A percentile compares a stretch with the other conserved stretches of the same genome.
These are phyloP conservation scores for Xylaria multiplex DNA, from an alignment of 2,329 filamentous ascomycete genomes.

Conservation along the genomic window DNA sequence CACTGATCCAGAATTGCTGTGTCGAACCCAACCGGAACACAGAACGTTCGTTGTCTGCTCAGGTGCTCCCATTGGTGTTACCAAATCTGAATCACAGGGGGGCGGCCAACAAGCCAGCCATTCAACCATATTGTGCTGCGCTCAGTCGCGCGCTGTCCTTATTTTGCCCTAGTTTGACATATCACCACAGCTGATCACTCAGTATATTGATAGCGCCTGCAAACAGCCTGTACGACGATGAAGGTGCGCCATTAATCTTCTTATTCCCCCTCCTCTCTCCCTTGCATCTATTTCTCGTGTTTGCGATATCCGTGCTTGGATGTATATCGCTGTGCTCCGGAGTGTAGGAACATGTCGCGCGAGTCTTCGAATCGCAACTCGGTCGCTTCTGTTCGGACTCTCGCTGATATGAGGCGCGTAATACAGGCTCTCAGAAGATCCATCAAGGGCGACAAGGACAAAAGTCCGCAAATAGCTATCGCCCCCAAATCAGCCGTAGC, in stretches of 20 bases:
- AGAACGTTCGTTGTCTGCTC: slow-evolving; percentile 37
- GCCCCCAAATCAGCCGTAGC: slow-evolving; percentile 86
- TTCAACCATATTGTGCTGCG: slow-evolving; percentile 38
- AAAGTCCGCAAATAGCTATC: slow-evolving; percentile 78
- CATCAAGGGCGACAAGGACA: slow-evolving; percentile 87
- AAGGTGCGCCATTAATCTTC: slow-evolving; percentile 50
- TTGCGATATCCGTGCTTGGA: slow-evolving; percentile 34
- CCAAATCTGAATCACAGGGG: slow-evolving; percentile 43
- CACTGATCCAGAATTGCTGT: slow-evolving; percentile 48
- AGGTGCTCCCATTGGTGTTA: slow-evolving; percentile 44
- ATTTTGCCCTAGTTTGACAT: slow-evolving; percentile 36
- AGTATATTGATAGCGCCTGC: slow-evolving; percentile 41
- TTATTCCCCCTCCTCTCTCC: slow-evolving; percentile 29
- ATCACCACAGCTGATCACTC: slow-evolving; percentile 37
- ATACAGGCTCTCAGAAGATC: slow-evolving; percentile 83
- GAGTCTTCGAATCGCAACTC: slow-evolving; percentile 41
- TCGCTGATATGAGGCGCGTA: slow-evolving; percentile 54
- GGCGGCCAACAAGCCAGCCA: slow-evolving; percentile 37
- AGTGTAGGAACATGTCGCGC: slow-evolving; percentile 43
- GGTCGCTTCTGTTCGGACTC: slow-evolving; percentile 38
- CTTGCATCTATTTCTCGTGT: slow-evolving; percentile 13
- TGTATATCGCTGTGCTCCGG: slow-evolving; percentile 28
- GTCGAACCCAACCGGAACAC: slow-evolving; percentile 44
- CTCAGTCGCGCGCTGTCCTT: slow-evolving; percentile 37
- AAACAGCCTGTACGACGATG: slow-evolving; percentile 48